These are phyloP conservation scores for Teunomyces barrocoloradensis DNA, from an alignment of 805 yeast species.

Conservation along the genomic window DNA sequence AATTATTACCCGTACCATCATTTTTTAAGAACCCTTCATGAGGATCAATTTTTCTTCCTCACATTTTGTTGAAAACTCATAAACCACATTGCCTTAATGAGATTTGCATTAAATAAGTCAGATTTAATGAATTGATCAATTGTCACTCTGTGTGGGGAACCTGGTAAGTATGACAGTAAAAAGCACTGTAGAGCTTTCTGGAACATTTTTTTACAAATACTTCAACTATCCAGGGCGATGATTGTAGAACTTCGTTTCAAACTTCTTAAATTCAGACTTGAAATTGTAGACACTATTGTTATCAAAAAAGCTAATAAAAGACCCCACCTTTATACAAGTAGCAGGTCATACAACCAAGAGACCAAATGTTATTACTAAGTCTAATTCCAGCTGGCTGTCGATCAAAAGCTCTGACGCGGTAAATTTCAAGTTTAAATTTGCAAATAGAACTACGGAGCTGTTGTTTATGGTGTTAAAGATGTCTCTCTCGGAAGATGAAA, in stretches of 20 bases:
- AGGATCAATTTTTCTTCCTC: conserved; percentile 65
- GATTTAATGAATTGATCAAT: conserved; percentile 70
- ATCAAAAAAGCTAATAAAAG: conserved; percentile 42
- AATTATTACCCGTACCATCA: conserved; percentile 11
- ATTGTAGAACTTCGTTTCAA: conserved; percentile 45
- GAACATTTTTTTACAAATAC: conserved; percentile 55
- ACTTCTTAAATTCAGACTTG: conserved; percentile 51
- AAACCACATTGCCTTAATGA: conserved; percentile 75
- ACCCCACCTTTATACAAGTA: conserved; percentile 62
- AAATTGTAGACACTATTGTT: conserved; percentile 57
- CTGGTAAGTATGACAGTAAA: conserved; percentile 57
- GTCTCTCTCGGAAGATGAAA: conserved; percentile 44
- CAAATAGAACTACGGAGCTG: conserved; percentile 77
- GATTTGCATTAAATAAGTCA: conserved; percentile 75
- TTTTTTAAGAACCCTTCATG: conserved; percentile 58
- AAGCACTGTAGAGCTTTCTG: conserved; percentile 50
- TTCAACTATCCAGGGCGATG: conserved; percentile 32
- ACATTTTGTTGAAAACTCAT: conserved; percentile 75
- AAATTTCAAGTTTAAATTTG: conserved; percentile 68
- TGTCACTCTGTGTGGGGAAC: conserved; percentile 53
- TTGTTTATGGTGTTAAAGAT: conserved; percentile 68
- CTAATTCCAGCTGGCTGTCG: conserved; percentile 48
- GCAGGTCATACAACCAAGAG: conserved; percentile 75
- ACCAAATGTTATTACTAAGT: conserved; percentile 77
- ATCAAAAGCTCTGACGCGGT: conserved; percentile 82